Percentiles rank a stretch among this genome's conserved stretches.
Evolutionary conservation across 306 rosid genomes (phyloP).

Genomic region (Cicer pinnatifidum): DNA sequence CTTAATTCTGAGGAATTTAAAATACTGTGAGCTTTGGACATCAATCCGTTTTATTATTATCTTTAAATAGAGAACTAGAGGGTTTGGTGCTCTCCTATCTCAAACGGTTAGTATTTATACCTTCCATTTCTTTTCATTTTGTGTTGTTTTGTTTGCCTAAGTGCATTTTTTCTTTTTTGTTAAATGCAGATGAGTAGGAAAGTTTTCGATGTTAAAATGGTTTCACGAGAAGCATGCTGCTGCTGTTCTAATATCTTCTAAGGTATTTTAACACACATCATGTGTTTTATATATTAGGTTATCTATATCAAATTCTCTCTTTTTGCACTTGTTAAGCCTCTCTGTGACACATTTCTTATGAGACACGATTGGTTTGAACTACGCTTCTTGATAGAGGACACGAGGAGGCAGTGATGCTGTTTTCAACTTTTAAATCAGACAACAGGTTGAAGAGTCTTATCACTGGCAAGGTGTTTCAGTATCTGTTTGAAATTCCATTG

Average conservation of each 20-base stretch:
- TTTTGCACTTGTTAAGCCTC: background rate
- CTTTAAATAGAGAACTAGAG: slow-evolving; percentile 7
- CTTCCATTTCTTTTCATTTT: background rate
- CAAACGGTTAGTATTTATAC: slow-evolving; percentile 3
- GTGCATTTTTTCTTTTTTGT: background rate
- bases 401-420: slow-evolving; percentile 39
- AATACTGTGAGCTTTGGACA: background rate
- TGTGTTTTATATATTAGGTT: background rate
- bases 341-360: background rate
- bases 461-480: slow-evolving; percentile 41
- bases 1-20: background rate
- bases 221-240: background rate
- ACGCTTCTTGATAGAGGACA: background rate
- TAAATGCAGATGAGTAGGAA: background rate
- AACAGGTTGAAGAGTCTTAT: slow-evolving; percentile 25
- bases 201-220: background rate
- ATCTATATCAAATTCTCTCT: background rate
- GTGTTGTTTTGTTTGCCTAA: background rate
- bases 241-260: background rate
- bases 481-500: slow-evolving; percentile 7
- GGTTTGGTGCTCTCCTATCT: background rate
- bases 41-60: background rate
- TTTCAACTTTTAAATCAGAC: slow-evolving; percentile 29
- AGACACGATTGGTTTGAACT: background rate
- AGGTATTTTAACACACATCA: background rate